Evolutionary conservation across 306 rosid species (phyloP), one percentile per base, ranked within the genome.

Genomic region (Castanospermum australe): DNA sequence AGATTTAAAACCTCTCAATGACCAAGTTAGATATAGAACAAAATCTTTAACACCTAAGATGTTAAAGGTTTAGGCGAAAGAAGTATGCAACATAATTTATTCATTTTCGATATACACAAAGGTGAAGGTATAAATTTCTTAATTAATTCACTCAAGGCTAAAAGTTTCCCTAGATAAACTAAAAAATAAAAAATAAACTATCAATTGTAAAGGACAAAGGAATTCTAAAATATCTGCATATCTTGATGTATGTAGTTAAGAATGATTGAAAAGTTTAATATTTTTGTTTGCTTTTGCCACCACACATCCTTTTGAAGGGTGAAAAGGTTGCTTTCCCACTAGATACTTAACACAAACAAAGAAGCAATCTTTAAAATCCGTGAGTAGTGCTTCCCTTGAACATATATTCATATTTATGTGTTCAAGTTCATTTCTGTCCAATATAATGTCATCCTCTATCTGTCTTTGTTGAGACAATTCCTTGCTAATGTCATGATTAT

Each of bases 401-500:
- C 4, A 5, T 45, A 18, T 8, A 24, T 67, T 15, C 17, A 30
- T 32, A 50, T 71, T 8, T 30, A 48, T 38, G 38, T 10, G 55
- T 14, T 41, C 38, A 14, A 28, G 11, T 28, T 57, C 12, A 14
- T 69, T 56, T 42, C 1, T 59, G 20, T 21, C 54, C 3, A 35
- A 51, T 47, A 38, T 25, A 20, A 42, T 68, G 47, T 35, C 63
- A 20, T 47, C 7, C 6, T 2, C 30, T 70, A 66, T 66, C 67
- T 28, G 71, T 80, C 75, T 65, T 61, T 41, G 13, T 14, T 41
- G 15, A 66, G 84, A 60, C 81, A 35, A 52, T 50, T 67, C 33
- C 17, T 41, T 12, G 38, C 59, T 18, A 25, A 24, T 41, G 15
- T 45, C 8, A 47, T 56, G 25, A 70, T 65, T 76, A 55, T 18